Percentiles rank a stretch among this genome's conserved stretches.
Conservation (phyloP, 164 flowering plant species). For the Nelumbo lutea region DNA sequence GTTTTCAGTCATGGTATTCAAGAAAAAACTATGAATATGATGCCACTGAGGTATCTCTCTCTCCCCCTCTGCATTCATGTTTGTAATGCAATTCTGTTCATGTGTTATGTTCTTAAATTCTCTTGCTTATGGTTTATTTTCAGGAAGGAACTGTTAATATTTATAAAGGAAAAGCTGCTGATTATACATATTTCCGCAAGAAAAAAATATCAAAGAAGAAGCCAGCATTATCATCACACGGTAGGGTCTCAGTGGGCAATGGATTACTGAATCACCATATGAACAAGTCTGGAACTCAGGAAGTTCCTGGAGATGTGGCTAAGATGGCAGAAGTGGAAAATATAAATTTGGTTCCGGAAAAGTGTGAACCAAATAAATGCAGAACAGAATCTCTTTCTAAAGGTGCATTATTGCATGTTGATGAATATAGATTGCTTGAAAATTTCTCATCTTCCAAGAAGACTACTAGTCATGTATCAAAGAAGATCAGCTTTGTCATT, state of each 20-base stretch:
- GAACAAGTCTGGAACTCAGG: constrained; percentile 28
- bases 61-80: neutral
- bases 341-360: constrained; percentile 13
- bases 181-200: constrained; percentile 52
- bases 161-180: constrained; percentile 13
- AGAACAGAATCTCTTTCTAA: constrained; percentile 14
- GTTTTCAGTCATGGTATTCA: constrained; percentile 24
- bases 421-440: constrained; percentile 10
- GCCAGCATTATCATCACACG: constrained; percentile 27
- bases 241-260: constrained; percentile 13
- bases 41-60: constrained; percentile 23
- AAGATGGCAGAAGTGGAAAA: constrained; percentile 20
- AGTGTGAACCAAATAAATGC: constrained; percentile 14
- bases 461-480: constrained; percentile 9
- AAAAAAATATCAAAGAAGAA: constrained; percentile 39
- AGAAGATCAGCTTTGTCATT: constrained; percentile 13
- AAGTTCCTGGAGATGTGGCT: constrained; percentile 16
- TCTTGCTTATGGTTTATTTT: constrained; percentile 11
- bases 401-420: constrained; percentile 11
- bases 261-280: constrained; percentile 11
- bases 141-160: constrained; percentile 28
- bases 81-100: neutral
- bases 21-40: constrained; percentile 21
- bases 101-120: neutral
- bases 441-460: constrained; percentile 17